A percentile compares a stretch with the other conserved stretches of the same genome.
phyloP scores from a whole-genome alignment of 306 rosid species.

The Cucumis cinereus region DNA sequence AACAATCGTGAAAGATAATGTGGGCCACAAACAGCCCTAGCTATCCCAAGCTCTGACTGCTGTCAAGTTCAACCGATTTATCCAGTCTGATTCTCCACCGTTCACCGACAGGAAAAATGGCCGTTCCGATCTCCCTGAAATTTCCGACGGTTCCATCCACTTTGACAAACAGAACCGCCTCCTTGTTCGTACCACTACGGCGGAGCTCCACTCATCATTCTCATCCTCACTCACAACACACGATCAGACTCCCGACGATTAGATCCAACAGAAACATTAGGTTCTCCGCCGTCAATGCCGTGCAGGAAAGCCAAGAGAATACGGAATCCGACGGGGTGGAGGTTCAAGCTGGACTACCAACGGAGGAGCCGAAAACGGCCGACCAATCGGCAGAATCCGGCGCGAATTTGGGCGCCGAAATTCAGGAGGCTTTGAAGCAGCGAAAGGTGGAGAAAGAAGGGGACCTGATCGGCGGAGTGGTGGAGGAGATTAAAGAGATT shows the following conservation, averaged over 20 bases:
- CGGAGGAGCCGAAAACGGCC: conserved; percentile 5
- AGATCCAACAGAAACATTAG: neutral
- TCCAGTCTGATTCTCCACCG: conserved; percentile 7
- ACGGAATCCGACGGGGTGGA: conserved; percentile 24
- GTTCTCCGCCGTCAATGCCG: conserved; percentile 16
- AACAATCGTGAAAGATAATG: neutral
- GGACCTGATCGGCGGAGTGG: conserved; percentile 50
- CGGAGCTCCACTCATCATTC: conserved; percentile 8
- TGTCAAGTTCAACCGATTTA: neutral
- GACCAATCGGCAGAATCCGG: conserved; percentile 15
- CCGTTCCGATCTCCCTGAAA: conserved; percentile 10
- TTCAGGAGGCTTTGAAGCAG: conserved; percentile 68
- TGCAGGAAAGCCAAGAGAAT: conserved; percentile 45
- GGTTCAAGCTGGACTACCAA: neutral
- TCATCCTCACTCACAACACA: neutral
- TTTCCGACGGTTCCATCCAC: neutral
- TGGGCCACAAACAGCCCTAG: conserved; percentile 11
- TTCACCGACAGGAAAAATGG: conserved; percentile 6
- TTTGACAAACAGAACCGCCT: neutral
- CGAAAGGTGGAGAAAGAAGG: conserved; percentile 37
- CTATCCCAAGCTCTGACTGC: neutral
- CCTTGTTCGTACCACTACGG: neutral
- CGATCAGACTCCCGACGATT: conserved; percentile 1
- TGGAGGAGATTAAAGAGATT: conserved; percentile 55
- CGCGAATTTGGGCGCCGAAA: conserved; percentile 43